Percentiles rank a stretch among this genome's conserved stretches.
phyloP scores from a whole-genome alignment of 768 basidiomycete species.

The Rhodotorula babjevae region DNA sequence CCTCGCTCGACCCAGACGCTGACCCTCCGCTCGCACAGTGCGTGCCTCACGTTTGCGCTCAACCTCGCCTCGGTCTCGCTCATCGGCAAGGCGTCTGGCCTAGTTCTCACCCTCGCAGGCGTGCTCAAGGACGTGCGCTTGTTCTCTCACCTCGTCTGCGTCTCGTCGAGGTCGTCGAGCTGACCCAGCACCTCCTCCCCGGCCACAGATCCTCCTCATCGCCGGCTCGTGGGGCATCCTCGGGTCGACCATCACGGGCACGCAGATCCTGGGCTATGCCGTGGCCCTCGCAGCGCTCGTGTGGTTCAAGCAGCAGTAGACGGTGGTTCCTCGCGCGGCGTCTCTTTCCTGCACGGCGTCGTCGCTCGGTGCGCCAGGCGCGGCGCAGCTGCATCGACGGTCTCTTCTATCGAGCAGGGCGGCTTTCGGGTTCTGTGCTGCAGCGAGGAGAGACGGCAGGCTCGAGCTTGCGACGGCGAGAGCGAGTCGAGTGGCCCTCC shows the following conservation, averaged over 20 bases:
- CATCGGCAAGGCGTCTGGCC: conserved; percentile 77
- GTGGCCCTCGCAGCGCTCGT: conserved; percentile 67
- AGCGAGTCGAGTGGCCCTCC: no score
- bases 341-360: no score
- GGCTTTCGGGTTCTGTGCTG: no score
- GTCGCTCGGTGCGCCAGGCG: no score
- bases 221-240: conserved; percentile 80
- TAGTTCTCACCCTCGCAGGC: conserved; percentile 87
- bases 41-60: conserved; percentile 76
- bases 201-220: conserved; percentile 79
- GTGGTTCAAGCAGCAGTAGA: conserved; percentile 19
- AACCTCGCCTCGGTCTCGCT: conserved; percentile 96
- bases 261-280: conserved; percentile 79
- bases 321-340: fast-evolving
- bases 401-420: no score
- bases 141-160: neutral
- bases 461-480: no score
- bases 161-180: neutral
- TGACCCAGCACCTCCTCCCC: neutral
- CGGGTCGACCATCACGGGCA: conserved; percentile 65
- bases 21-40: no score
- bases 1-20: no score
- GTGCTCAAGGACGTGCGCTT: conserved; percentile 70
- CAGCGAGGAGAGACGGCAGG: no score
- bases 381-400: no score